phyloP scores from a whole-genome alignment of 768 basidiomycete species.

The Trametes cinnabarina region DNA sequence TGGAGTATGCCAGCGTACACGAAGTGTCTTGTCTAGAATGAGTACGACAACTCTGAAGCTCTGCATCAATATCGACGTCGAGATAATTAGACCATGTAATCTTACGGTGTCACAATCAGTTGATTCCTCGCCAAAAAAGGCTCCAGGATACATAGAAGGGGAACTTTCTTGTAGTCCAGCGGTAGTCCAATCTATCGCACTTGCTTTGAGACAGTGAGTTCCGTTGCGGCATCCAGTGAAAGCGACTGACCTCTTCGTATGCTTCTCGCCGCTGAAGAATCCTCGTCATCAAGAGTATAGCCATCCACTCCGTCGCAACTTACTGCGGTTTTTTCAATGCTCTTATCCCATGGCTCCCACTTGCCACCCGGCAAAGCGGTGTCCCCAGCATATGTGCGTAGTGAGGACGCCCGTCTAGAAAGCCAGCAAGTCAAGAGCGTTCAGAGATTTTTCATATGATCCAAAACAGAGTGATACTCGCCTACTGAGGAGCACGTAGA shows the following conservation, averaged over 20 bases:
- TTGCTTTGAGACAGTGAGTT: not conserved
- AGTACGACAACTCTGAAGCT: slow-evolving; percentile 74
- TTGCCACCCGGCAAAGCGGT: slow-evolving; percentile 88
- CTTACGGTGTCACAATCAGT: slow-evolving; percentile 83
- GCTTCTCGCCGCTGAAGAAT: slow-evolving; percentile 72
- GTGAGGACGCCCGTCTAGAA: slow-evolving; percentile 71
- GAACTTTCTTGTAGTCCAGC: slow-evolving; percentile 63
- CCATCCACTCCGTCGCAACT: slow-evolving; percentile 30
- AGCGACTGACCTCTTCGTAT: slow-evolving; percentile 71
- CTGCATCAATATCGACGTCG: not conserved
- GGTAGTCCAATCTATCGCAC: slow-evolving; percentile 78
- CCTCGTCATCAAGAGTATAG: too few relatives aligned
- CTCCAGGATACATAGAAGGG: slow-evolving; percentile 73
- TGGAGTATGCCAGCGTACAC: slow-evolving; percentile 39
- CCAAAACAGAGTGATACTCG: slow-evolving; percentile 34
- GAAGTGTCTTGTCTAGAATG: slow-evolving; percentile 73
- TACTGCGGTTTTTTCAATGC: slow-evolving; percentile 80
- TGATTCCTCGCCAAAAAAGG: slow-evolving; percentile 73
- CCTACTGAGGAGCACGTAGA: slow-evolving; percentile 85
- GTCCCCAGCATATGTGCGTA: slow-evolving; percentile 81
- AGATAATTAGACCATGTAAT: not conserved
- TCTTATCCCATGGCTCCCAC: slow-evolving; percentile 63
- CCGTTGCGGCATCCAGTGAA: not conserved
- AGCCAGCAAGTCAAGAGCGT: not conserved
- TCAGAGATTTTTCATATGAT: not conserved